phyloP scores from a whole-genome alignment of 768 basidiomycete genomes.

The Paxillus involutus region DNA sequence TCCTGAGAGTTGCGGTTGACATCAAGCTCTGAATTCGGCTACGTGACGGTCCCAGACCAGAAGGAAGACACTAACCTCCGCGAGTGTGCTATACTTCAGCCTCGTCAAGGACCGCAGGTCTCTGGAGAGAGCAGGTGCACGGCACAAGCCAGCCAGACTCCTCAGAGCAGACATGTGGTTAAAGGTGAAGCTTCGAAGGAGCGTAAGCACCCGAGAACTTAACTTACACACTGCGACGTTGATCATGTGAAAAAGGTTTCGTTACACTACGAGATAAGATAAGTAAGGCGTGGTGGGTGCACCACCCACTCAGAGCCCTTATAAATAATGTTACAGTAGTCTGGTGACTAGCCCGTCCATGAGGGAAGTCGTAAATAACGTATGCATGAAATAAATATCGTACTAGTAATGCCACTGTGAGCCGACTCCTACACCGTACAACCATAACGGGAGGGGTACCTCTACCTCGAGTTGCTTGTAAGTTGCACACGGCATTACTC shows the following conservation, averaged over 20 bases:
- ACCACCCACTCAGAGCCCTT: no score
- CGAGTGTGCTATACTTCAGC: constrained; percentile 22
- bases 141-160: constrained; percentile 11
- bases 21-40: not conserved
- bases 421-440: no score
- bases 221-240: not conserved
- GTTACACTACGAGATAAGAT: not conserved
- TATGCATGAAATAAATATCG: no score
- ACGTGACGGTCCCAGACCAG: not conserved
- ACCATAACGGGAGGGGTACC: no score
- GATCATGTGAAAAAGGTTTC: not conserved
- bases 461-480: not conserved
- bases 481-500: not conserved
- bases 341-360: no score
- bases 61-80: constrained; percentile 18
- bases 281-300: not conserved
- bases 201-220: not conserved
- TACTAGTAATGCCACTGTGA: no score
- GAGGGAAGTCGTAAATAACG: no score
- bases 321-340: no score
- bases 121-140: constrained; percentile 12
- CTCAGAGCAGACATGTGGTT: not conserved
- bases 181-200: not conserved
- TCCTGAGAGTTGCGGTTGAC: constrained; percentile 26
- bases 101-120: constrained; percentile 1